Evolutionary conservation across 78 protist genomes (phyloP).

Genomic region (Pelomyxa schiedti): DNA sequence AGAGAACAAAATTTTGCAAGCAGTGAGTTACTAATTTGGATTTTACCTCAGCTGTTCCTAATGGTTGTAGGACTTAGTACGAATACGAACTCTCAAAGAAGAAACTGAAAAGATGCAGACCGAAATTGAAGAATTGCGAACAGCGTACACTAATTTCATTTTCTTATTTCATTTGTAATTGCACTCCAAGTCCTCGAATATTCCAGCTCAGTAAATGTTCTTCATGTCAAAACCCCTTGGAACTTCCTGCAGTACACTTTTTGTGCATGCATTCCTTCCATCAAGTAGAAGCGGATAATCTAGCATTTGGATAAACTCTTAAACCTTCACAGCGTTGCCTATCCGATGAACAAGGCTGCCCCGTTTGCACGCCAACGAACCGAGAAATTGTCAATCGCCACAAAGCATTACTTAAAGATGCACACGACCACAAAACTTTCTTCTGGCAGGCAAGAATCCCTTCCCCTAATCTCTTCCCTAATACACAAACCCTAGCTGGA

Average conservation of each 20-base stretch:
- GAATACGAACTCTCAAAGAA: constrained; percentile 53
- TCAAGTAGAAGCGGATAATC: no score
- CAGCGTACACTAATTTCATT: background rate
- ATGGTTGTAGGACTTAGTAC: no score
- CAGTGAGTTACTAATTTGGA: constrained; percentile 55
- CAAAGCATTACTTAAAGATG: constrained; percentile 33
- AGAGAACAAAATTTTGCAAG: constrained; percentile 35
- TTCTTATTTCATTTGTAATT: background rate
- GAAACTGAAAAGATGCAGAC: background rate
- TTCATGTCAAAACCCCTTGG: constrained; percentile 57
- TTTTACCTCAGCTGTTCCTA: no score
- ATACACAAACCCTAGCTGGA: no score
- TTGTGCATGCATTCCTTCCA: constrained; percentile 82
- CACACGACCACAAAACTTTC: constrained; percentile 73
- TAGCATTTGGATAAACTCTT: no score
- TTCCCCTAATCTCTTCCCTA: no score
- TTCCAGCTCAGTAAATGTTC: constrained; percentile 66
- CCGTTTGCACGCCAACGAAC: constrained; percentile 42
- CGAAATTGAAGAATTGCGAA: constrained; percentile 30
- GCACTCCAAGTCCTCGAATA: constrained; percentile 30
- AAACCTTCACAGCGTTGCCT: constrained; percentile 71
- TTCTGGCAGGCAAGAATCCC: no score
- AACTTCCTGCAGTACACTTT: constrained; percentile 84
- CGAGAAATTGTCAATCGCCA: constrained; percentile 56
- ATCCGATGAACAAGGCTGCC: constrained; percentile 67